Evolutionary conservation across 169 alveolate genomes (phyloP).

Genomic region (Plasmodium malariae): DNA sequence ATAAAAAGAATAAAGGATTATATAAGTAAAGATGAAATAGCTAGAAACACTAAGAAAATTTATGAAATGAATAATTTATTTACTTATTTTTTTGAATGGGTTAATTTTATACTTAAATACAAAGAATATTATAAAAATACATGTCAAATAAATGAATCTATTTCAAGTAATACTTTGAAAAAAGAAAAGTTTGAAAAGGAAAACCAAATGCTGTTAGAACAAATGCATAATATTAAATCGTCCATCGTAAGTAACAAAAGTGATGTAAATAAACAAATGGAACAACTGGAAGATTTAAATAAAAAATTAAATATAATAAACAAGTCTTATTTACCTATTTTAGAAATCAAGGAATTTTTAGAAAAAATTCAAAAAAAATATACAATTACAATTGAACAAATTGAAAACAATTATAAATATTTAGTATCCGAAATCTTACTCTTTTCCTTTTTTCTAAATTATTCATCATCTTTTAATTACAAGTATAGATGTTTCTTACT

Average conservation of each 20-base stretch:
- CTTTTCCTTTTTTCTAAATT: constrained; percentile 64
- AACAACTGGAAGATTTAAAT: constrained; percentile 40
- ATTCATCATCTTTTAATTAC: constrained; percentile 59
- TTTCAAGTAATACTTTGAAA: constrained; percentile 28
- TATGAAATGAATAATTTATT: constrained; percentile 47
- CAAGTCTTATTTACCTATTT: constrained; percentile 50
- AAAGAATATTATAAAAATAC: constrained; percentile 50
- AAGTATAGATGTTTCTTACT: constrained; percentile 47
- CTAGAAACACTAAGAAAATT: constrained; percentile 8
- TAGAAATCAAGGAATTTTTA: constrained; percentile 43
- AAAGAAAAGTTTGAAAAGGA: constrained; percentile 54
- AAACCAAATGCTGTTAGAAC: constrained; percentile 24
- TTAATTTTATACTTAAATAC: constrained; percentile 31
- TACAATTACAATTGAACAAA: constrained; percentile 30
- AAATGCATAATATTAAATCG: constrained; percentile 40
- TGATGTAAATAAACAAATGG: constrained; percentile 23
- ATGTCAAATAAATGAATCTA: constrained; percentile 14
- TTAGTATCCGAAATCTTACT: constrained; percentile 57
- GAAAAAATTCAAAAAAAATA: constrained; percentile 60
- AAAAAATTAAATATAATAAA: constrained; percentile 60
- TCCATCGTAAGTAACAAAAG: constrained; percentile 25
- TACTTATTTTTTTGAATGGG: constrained; percentile 44
- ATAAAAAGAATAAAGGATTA: constrained; percentile 57
- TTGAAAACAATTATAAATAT: constrained; percentile 69
- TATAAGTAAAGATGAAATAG: constrained; percentile 27